Percentiles rank a stretch among this genome's conserved stretches.
Evolutionary conservation across 2,329 filamentous ascomycete species (phyloP).

Genomic region (Bipolaris victoriae): DNA sequence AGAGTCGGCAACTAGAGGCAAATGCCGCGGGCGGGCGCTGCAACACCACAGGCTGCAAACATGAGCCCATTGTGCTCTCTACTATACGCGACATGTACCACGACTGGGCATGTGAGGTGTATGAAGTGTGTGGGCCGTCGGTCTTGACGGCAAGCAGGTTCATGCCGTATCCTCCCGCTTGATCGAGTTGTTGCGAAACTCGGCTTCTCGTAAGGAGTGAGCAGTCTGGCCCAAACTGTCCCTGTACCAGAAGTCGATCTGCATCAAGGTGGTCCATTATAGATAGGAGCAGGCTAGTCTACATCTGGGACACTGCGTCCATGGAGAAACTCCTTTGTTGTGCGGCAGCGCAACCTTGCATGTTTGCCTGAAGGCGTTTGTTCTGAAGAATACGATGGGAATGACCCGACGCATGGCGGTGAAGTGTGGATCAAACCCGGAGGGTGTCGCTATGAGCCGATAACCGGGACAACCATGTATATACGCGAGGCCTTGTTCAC

Average conservation of each 20-base stretch:
- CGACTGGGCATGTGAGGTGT: constrained; percentile 39
- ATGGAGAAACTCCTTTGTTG: constrained; percentile 24
- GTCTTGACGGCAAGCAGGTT: constrained; percentile 32
- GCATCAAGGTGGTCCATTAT: constrained; percentile 22
- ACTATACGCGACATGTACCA: constrained; percentile 34
- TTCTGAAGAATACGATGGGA: constrained; percentile 9
- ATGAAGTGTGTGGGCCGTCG: constrained; percentile 37
- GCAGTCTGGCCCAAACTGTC: constrained; percentile 22
- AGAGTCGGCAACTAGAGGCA: constrained; percentile 11
- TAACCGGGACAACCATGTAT: constrained; percentile 20
- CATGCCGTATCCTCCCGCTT: constrained; percentile 25
- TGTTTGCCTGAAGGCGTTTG: constrained; percentile 31
- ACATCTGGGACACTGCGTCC: constrained; percentile 35
- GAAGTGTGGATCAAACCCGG: constrained; percentile 16
- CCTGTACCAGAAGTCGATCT: constrained; percentile 33
- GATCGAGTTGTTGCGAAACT: constrained; percentile 26
- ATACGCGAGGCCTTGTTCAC: constrained; percentile 13
- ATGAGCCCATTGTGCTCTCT: constrained; percentile 21
- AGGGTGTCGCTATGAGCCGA: constrained; percentile 20
- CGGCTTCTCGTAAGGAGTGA: constrained; percentile 25
- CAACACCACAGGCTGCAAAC: constrained; percentile 7
- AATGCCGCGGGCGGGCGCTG: constrained; percentile 12
- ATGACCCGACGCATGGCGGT: constrained; percentile 18
- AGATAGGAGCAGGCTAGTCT: constrained; percentile 27
- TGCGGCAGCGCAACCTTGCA: constrained; percentile 20